Percentiles rank a stretch among this genome's conserved stretches.
These are phyloP conservation scores for Dendrobium catenatum DNA, from an alignment of 106 monocot genomes.

Conservation along the genomic window DNA sequence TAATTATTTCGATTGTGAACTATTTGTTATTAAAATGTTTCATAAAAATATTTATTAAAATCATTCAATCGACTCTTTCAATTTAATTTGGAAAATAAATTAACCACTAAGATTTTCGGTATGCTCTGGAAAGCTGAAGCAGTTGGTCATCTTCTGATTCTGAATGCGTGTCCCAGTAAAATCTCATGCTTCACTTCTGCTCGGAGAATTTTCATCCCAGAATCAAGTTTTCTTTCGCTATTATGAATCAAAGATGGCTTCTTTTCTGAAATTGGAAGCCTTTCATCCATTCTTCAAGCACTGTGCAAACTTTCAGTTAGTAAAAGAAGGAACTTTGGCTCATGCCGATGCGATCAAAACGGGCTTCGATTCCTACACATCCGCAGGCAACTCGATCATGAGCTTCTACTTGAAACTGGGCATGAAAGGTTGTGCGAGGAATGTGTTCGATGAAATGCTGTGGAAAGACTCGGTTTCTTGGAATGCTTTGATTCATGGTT, in stretches of 20 bases:
- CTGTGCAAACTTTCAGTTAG: conserved; percentile 22
- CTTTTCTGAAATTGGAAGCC: conserved; percentile 8
- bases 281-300: conserved; percentile 52
- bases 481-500: conserved; percentile 65
- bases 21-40: too few species aligned
- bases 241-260: conserved; percentile 10
- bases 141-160: not conserved
- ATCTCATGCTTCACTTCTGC: not conserved
- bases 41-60: too few species aligned
- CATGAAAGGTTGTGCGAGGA: conserved; percentile 31
- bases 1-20: too few species aligned
- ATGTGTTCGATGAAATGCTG: conserved; percentile 31
- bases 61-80: too few species aligned
- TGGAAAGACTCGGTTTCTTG: conserved; percentile 71
- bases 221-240: conserved; percentile 21
- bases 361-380: conserved; percentile 32
- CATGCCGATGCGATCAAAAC: conserved; percentile 56
- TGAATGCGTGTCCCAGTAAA: conserved; percentile 1
- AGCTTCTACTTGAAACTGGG: conserved; percentile 64
- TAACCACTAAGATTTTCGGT: too few species aligned
- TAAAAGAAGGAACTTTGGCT: conserved; percentile 28
- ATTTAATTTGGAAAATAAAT: too few species aligned
- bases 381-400: conserved; percentile 50
- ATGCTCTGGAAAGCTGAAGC: not conserved
- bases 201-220: not conserved